Evolutionary conservation across 2,329 filamentous ascomycete species (phyloP).

Genomic region (Cadophora luteo-olivacea): DNA sequence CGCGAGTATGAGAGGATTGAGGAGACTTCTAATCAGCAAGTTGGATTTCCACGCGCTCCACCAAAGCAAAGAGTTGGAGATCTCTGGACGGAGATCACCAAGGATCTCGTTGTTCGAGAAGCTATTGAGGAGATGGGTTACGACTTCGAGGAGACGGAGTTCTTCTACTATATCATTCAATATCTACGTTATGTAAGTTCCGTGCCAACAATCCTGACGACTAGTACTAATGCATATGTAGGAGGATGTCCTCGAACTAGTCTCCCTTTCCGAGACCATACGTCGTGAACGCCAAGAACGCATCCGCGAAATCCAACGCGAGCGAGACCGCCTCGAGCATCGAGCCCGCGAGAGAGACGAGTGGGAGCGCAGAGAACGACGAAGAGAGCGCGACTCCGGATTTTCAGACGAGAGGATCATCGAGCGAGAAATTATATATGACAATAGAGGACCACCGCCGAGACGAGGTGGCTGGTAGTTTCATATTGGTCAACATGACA

Average conservation of each 20-base stretch:
- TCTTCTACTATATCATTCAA: slow-evolving; percentile 91
- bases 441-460: slow-evolving; percentile 44
- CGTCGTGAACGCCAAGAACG: slow-evolving; percentile 65
- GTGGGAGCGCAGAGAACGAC: slow-evolving; percentile 47
- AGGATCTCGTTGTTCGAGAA: slow-evolving; percentile 85
- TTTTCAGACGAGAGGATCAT: slow-evolving; percentile 69
- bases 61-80: slow-evolving; percentile 52
- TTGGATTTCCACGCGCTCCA: slow-evolving; percentile 42
- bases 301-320: slow-evolving; percentile 61
- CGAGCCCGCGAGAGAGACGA: slow-evolving; percentile 51
- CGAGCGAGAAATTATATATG: slow-evolving; percentile 73
- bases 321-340: slow-evolving; percentile 58
- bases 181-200: slow-evolving; percentile 84
- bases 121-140: slow-evolving; percentile 87
- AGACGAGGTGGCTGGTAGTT: slow-evolving; percentile 26
- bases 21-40: slow-evolving; percentile 57
- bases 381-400: slow-evolving; percentile 38
- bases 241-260: slow-evolving; percentile 87
- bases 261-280: slow-evolving; percentile 83
- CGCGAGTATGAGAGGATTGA: slow-evolving; percentile 55
- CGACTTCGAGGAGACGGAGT: slow-evolving; percentile 87
- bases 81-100: slow-evolving; percentile 97
- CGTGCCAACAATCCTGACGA: slow-evolving; percentile 7
- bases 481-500: background rate
- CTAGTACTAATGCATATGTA: slow-evolving; percentile 51